phyloP scores from a whole-genome alignment of 2,329 filamentous ascomycete species.

The Pseudocercospora pini-densiflorae region DNA sequence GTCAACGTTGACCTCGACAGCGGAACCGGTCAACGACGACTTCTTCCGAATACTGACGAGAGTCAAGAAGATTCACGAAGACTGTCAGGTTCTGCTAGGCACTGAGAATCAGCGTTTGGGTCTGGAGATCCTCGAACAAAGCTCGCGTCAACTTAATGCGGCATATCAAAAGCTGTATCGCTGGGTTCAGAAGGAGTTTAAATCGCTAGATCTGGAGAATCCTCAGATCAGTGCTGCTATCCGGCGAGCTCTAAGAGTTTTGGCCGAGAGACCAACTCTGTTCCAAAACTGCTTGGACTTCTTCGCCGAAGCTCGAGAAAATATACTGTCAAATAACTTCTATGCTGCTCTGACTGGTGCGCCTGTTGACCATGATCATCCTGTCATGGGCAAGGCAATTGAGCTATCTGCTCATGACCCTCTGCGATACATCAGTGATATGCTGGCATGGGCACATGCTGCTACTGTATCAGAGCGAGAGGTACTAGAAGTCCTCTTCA shows the following conservation, averaged over 20 bases:
- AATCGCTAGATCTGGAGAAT: conserved; percentile 88
- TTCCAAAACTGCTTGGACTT: conserved; percentile 94
- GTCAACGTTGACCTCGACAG: conserved; percentile 73
- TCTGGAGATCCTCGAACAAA: conserved; percentile 88
- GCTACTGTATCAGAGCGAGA: conserved; percentile 92
- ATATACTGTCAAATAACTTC: conserved; percentile 86
- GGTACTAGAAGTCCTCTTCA: conserved; percentile 87
- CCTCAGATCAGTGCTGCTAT: conserved; percentile 89
- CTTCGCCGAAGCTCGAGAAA: conserved; percentile 88
- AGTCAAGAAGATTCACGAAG: conserved; percentile 84
- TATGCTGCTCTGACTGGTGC: conserved; percentile 83
- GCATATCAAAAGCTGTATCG: conserved; percentile 96
- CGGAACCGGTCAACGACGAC: conserved; percentile 79
- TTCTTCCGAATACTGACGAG: conserved; percentile 81
- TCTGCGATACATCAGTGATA: conserved; percentile 90
- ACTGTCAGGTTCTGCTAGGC: conserved; percentile 86
- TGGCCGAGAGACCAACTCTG: conserved; percentile 85
- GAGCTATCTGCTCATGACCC: conserved; percentile 92
- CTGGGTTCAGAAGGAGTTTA: conserved; percentile 95
- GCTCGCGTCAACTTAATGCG: conserved; percentile 80
- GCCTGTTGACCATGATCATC: conserved; percentile 60
- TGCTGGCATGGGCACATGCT: conserved; percentile 97
- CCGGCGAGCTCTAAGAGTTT: conserved; percentile 78
- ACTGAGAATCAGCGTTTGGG: conserved; percentile 88
- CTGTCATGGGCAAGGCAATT: conserved; percentile 74